Evolutionary conservation across 345 rosid genomes (phyloP).

Genomic region (Anastatica hierochuntica): DNA sequence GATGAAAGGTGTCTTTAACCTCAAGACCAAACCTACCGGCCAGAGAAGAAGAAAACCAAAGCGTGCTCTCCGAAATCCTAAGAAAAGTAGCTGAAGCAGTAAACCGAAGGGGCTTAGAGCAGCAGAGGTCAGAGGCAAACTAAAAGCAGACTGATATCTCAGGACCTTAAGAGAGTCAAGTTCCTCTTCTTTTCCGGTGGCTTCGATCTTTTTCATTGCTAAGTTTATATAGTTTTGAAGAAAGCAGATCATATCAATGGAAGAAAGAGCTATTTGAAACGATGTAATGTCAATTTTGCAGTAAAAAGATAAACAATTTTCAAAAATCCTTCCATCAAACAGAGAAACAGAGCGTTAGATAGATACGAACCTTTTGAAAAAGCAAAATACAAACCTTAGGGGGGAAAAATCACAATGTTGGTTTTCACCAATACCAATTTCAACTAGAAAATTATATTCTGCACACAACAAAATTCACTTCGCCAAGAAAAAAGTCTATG

Average conservation of each 20-base stretch:
- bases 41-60: conserved; percentile 29
- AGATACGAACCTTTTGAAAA: too few relatives aligned
- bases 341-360: too few relatives aligned
- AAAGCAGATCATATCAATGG: background rate
- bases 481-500: too few relatives aligned
- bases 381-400: too few relatives aligned
- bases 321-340: too few relatives aligned
- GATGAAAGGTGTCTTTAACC: conserved; percentile 63
- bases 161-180: background rate
- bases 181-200: background rate
- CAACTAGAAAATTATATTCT: too few relatives aligned
- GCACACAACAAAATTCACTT: too few relatives aligned
- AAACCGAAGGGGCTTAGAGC: background rate
- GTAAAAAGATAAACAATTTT: too few relatives aligned
- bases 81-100: conserved; percentile 10
- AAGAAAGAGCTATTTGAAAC: background rate
- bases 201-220: background rate
- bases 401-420: too few relatives aligned
- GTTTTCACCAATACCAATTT: too few relatives aligned
- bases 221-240: background rate
- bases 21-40: conserved; percentile 19
- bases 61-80: conserved; percentile 21
- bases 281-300: too few relatives aligned
- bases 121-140: background rate
- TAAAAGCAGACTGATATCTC: background rate